A percentile compares a stretch with the other conserved stretches of the same genome.
Conservation (phyloP, 2,329 filamentous ascomycete genomes). For the Ambrosiella cleistominuta region DNA sequence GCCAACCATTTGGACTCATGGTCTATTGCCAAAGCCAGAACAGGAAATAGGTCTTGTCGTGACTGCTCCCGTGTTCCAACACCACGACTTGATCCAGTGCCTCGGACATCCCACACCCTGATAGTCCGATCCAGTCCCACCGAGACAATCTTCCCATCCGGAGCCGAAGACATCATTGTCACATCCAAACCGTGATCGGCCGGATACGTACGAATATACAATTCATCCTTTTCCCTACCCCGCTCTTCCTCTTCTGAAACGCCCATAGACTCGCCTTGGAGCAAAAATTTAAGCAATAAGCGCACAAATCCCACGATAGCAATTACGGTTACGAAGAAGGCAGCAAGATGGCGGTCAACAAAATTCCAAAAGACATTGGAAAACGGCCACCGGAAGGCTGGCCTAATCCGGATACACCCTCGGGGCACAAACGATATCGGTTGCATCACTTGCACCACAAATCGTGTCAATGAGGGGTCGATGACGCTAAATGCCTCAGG, state of each 20-base stretch:
- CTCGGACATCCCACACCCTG: constrained; percentile 45
- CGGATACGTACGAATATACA: constrained; percentile 43
- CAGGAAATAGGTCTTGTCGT: constrained; percentile 30
- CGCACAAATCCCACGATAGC: constrained; percentile 47
- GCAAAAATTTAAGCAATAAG: constrained; percentile 54
- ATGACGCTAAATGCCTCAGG: constrained; percentile 56
- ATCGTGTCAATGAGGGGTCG: constrained; percentile 53
- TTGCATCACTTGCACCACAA: constrained; percentile 57
- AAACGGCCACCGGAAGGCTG: constrained; percentile 25
- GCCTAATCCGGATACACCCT: constrained; percentile 46
- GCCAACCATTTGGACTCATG: constrained; percentile 47
- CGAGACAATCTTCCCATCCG: constrained; percentile 48
- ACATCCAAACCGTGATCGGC: constrained; percentile 54
- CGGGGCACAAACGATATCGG: constrained; percentile 56
- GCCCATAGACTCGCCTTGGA: constrained; percentile 42
- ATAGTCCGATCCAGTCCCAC: constrained; percentile 54
- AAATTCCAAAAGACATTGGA: constrained; percentile 39
- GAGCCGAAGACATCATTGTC: constrained; percentile 42
- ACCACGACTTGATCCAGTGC: constrained; percentile 23
- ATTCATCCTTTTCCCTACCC: constrained; percentile 24
- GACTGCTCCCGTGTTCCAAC: neutral
- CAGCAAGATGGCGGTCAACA: constrained; percentile 36
- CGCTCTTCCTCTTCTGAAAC: constrained; percentile 28
- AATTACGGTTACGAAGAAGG: constrained; percentile 45
- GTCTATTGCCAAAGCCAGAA: constrained; percentile 48